phyloP scores from a whole-genome alignment of 2,329 filamentous ascomycete species.

The Colletotrichum sp. region DNA sequence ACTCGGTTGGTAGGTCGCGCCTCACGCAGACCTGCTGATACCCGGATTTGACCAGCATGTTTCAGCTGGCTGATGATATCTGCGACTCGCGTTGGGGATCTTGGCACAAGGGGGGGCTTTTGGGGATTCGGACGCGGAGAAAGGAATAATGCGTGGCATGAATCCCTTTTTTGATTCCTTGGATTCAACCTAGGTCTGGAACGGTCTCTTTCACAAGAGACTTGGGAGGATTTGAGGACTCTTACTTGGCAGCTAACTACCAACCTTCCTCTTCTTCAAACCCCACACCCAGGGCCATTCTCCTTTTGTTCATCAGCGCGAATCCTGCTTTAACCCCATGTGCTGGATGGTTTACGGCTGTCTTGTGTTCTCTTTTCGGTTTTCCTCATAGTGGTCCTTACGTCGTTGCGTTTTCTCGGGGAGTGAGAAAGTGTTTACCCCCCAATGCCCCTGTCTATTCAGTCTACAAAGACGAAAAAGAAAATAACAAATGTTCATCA shows the following conservation, averaged over 20 bases:
- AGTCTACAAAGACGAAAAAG: conserved; percentile 21
- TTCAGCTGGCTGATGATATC: conserved; percentile 37
- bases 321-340: conserved; percentile 18
- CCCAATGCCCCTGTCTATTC: conserved; percentile 23
- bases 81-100: conserved; percentile 24
- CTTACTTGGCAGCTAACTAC: conserved; percentile 15
- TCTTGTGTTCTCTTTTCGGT: conserved; percentile 22
- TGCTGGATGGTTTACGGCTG: conserved; percentile 24
- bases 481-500: conserved; percentile 25
- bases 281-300: conserved; percentile 10
- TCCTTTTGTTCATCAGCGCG: conserved; percentile 7
- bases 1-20: not conserved
- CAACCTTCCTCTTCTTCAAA: conserved; percentile 8
- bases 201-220: not conserved
- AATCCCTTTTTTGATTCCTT: conserved; percentile 24
- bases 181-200: conserved; percentile 11
- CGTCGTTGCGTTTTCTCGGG: conserved; percentile 18
- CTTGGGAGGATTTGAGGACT: not conserved
- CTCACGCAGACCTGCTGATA: conserved; percentile 5
- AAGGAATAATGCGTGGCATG: conserved; percentile 43
- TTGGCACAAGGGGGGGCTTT: conserved; percentile 38
- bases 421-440: conserved; percentile 17
- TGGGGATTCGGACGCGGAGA: conserved; percentile 40
- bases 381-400: conserved; percentile 21
- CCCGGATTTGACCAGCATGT: conserved; percentile 24